Percentiles rank a stretch among this genome's conserved stretches.
Conservation (phyloP, 2,329 filamentous ascomycete species). For the Reticulascus tulasneorum region DNA sequence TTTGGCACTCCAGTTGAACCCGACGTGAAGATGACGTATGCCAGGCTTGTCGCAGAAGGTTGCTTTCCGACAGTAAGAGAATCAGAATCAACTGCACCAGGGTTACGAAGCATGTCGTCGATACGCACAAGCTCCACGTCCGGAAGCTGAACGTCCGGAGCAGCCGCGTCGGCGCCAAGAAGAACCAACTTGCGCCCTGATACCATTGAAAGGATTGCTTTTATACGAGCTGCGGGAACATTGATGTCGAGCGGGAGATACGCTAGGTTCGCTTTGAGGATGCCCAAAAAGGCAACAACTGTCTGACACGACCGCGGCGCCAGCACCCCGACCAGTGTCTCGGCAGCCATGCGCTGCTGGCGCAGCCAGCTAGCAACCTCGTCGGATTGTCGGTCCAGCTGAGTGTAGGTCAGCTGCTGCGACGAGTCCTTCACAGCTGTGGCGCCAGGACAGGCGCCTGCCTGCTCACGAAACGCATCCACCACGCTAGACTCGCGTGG, state of each 20-base stretch:
- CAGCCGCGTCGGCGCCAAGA: background rate
- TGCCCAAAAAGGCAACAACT: constrained; percentile 10
- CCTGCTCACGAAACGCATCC: constrained; percentile 18
- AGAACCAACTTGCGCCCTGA: constrained; percentile 6
- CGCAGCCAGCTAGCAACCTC: constrained; percentile 15
- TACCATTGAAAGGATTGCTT: constrained; percentile 8
- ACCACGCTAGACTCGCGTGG: constrained; percentile 16
- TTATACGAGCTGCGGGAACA: constrained; percentile 6
- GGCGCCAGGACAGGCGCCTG: background rate
- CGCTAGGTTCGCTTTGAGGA: constrained; percentile 16
- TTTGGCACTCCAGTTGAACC: too few species aligned
- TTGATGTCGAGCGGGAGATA: constrained; percentile 17
- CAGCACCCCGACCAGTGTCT: constrained; percentile 16
- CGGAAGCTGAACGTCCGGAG: background rate
- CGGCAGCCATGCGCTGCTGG: background rate
- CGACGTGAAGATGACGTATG: too few species aligned
- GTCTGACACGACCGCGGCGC: constrained; percentile 17
- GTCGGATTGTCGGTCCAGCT: constrained; percentile 18
- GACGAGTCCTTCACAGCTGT: constrained; percentile 17
- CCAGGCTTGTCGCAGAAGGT: too few species aligned
- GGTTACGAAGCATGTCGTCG: too few species aligned
- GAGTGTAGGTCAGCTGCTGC: constrained; percentile 14
- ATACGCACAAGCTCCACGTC: background rate
- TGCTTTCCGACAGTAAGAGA: too few species aligned
- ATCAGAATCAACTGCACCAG: too few species aligned